Percentiles rank a stretch among this genome's conserved stretches.
phyloP scores from a whole-genome alignment of 495 filamentous ascomycete species.

The Bacidia gigantensis region DNA sequence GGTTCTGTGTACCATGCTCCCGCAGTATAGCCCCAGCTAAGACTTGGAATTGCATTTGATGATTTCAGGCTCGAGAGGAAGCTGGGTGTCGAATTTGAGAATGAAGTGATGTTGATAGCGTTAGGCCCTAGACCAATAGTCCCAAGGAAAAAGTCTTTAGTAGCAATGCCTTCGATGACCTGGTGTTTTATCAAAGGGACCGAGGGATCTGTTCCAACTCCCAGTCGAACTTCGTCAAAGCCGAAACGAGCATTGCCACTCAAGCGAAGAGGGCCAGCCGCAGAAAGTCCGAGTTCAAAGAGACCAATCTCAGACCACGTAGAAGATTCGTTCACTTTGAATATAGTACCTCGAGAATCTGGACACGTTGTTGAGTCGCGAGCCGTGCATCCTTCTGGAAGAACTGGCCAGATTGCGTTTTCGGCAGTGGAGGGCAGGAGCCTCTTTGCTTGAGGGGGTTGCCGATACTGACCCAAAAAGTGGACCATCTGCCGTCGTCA shows the following conservation, averaged over 20 bases:
- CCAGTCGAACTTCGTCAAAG: slow-evolving; percentile 19
- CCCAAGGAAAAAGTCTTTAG: slow-evolving; percentile 24
- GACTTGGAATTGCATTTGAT: slow-evolving; percentile 13
- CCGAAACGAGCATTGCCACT: slow-evolving; percentile 20
- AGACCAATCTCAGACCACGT: slow-evolving; percentile 19
- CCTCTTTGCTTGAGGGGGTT: slow-evolving; percentile 24
- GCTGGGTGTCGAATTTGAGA: slow-evolving; percentile 18
- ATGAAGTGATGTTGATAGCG: slow-evolving; percentile 22
- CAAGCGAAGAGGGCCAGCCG: slow-evolving; percentile 17
- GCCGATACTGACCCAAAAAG: slow-evolving; percentile 24
- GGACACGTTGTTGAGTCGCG: slow-evolving; percentile 20
- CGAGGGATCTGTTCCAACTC: slow-evolving; percentile 8
- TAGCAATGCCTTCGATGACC: slow-evolving; percentile 19
- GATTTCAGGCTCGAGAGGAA: slow-evolving; percentile 17
- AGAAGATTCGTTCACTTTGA: slow-evolving; percentile 18
- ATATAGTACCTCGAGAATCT: slow-evolving; percentile 21
- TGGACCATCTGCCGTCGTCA: slow-evolving; percentile 28
- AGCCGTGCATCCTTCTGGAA: slow-evolving; percentile 27
- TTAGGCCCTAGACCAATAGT: slow-evolving; percentile 18
- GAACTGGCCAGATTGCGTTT: slow-evolving; percentile 21
- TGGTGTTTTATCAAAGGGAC: slow-evolving; percentile 18
- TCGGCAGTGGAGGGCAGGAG: slow-evolving; percentile 22
- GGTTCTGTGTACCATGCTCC: slow-evolving; percentile 19
- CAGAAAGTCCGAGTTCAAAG: slow-evolving; percentile 15
- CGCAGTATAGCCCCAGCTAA: slow-evolving; percentile 24